phyloP scores from a whole-genome alignment of 495 filamentous ascomycete species.

The Pyronema domesticum region DNA sequence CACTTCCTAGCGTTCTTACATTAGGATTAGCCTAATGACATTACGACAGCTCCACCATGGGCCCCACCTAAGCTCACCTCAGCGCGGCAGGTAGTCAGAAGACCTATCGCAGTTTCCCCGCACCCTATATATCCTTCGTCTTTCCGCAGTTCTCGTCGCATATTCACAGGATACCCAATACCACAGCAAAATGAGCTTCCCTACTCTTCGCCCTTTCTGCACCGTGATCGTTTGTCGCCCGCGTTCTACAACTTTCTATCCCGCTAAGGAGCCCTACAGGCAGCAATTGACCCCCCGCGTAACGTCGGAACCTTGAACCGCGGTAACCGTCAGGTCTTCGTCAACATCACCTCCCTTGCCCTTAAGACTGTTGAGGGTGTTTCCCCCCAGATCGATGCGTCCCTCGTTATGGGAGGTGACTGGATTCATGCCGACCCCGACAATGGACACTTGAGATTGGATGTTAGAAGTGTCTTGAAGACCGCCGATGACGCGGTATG shows the following conservation, averaged over 20 bases:
- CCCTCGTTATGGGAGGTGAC: slow-evolving; percentile 2
- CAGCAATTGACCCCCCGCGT: neutral
- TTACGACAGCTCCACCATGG: no score
- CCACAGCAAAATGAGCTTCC: neutral
- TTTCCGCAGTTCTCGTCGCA: no score
- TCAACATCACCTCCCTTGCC: neutral
- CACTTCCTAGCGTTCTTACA: no score
- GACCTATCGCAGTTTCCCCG: no score
- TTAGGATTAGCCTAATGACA: no score
- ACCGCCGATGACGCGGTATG: neutral
- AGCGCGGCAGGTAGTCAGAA: no score
- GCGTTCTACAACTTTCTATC: neutral
- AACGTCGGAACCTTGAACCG: neutral
- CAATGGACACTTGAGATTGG: neutral
- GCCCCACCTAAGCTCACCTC: no score
- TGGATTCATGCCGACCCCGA: slow-evolving; percentile 2
- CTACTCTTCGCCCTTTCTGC: neutral
- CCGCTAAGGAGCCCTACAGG: neutral
- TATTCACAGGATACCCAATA: neutral
- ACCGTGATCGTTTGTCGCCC: neutral
- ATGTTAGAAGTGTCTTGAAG: neutral
- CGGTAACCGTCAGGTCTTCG: neutral
- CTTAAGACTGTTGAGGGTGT: neutral
- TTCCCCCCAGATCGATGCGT: neutral
- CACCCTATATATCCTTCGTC: no score